Evolutionary conservation across 2,329 filamentous ascomycete genomes (phyloP).

Genomic region (Penicillium sclerotigenum): DNA sequence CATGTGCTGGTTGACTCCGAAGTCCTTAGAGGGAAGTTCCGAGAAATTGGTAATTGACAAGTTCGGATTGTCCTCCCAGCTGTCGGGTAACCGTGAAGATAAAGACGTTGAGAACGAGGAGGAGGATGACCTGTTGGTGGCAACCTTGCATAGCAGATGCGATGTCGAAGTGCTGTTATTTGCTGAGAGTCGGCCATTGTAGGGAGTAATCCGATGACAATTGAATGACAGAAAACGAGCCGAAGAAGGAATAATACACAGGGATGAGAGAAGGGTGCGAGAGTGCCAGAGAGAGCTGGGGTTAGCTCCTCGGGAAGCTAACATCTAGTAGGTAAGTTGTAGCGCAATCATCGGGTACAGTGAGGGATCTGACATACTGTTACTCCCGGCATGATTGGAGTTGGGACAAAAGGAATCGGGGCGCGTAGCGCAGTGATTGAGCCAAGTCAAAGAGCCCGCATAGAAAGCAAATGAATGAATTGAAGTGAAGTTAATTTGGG

Average conservation of each 20-base stretch:
- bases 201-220: constrained; percentile 19
- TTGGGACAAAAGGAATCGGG: constrained; percentile 22
- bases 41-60: constrained; percentile 70
- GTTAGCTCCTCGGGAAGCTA: constrained; percentile 20
- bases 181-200: constrained; percentile 19
- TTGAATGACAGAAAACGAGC: constrained; percentile 34
- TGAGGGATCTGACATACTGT: constrained; percentile 26
- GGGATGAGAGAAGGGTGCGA: constrained; percentile 18
- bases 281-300: constrained; percentile 24
- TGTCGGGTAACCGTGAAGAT: constrained; percentile 36
- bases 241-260: constrained; percentile 18
- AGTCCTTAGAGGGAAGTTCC: constrained; percentile 72
- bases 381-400: constrained; percentile 30
- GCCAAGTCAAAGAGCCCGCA: constrained; percentile 22
- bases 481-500: constrained; percentile 4
- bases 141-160: constrained; percentile 18
- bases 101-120: constrained; percentile 36
- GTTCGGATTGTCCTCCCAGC: constrained; percentile 75
- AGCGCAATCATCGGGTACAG: constrained; percentile 11
- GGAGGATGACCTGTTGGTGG: constrained; percentile 17
- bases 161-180: constrained; percentile 15
- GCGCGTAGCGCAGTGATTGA: constrained; percentile 24
- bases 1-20: constrained; percentile 95
- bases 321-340: constrained; percentile 17
- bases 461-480: constrained; percentile 18